Conservation (phyloP, 495 filamentous ascomycete genomes). For the Neurospora sp. region DNA sequence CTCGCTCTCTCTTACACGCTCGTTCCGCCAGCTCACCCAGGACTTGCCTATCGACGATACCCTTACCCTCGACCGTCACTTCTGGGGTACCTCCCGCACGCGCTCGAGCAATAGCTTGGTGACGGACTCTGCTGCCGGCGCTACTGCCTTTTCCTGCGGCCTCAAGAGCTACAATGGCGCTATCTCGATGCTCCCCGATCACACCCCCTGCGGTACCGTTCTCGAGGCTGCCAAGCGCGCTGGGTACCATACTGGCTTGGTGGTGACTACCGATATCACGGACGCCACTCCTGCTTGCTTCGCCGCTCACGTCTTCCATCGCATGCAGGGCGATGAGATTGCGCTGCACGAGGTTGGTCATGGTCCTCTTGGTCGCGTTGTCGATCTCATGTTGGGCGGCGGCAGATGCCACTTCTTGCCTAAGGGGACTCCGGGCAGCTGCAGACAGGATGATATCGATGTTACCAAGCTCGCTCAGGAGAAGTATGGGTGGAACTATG, state of each 20-base stretch:
- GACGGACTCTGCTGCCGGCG: constrained; percentile 90
- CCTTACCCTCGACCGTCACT: constrained; percentile 70
- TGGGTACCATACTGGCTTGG: constrained; percentile 86
- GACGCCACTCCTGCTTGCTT: constrained; percentile 98
- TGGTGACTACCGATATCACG: constrained; percentile 90
- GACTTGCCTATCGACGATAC: constrained; percentile 59
- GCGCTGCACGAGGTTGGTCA: constrained; percentile 80
- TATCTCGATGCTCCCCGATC: constrained; percentile 79
- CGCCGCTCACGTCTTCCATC: constrained; percentile 72
- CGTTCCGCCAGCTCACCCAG: constrained; percentile 61
- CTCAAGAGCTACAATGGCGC: constrained; percentile 93
- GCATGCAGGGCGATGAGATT: constrained; percentile 77
- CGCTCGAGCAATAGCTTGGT: constrained; percentile 71
- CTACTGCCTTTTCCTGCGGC: constrained; percentile 90
- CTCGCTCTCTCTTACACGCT: constrained; percentile 72
- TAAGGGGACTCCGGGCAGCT: constrained; percentile 65
- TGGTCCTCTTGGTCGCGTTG: constrained; percentile 71
- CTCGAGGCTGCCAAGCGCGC: constrained; percentile 87
- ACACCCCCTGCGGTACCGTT: constrained; percentile 82
- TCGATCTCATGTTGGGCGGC: constrained; percentile 88
- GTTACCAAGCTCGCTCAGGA: constrained; percentile 56
- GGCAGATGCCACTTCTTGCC: constrained; percentile 90
- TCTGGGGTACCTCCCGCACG: constrained; percentile 83
- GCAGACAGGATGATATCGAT: constrained; percentile 63
- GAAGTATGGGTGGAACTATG: constrained; percentile 69